Evolutionary conservation across 2,329 filamentous ascomycete genomes (phyloP).

Genomic region (Colletotrichum paranaense): DNA sequence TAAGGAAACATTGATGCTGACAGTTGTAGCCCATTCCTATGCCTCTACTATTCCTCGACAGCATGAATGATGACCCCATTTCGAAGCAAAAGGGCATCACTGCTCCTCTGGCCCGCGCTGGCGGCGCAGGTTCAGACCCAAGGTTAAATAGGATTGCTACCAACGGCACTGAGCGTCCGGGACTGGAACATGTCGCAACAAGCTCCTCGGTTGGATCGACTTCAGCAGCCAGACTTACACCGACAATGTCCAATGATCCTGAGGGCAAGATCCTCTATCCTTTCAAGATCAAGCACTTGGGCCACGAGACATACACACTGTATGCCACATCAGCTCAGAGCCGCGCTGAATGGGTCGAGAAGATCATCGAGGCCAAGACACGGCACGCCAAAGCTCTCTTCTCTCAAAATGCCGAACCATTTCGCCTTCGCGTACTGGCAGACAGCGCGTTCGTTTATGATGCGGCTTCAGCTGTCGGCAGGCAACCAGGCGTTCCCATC

Average conservation of each 20-base stretch:
- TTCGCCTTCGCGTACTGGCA: conserved; percentile 89
- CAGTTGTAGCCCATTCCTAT: conserved; percentile 83
- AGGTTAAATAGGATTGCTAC: conserved; percentile 67
- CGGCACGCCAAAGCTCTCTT: conserved; percentile 89
- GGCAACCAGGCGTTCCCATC: conserved; percentile 77
- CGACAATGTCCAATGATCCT: conserved; percentile 68
- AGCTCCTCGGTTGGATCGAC: conserved; percentile 71
- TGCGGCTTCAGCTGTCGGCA: conserved; percentile 66
- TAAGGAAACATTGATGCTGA: conserved; percentile 39
- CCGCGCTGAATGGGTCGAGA: conserved; percentile 89
- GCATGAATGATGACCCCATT: conserved; percentile 90
- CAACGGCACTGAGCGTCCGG: conserved; percentile 64
- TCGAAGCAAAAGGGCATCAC: conserved; percentile 84
- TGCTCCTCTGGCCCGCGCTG: conserved; percentile 67
- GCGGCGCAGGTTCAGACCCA: conserved; percentile 69
- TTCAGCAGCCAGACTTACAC: conserved; percentile 50
- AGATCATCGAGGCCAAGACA: conserved; percentile 95
- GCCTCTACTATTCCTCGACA: conserved; percentile 93
- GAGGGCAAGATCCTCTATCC: conserved; percentile 91
- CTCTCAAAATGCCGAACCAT: conserved; percentile 95
- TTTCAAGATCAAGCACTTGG: conserved; percentile 95
- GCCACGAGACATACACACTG: conserved; percentile 91
- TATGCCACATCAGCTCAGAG: conserved; percentile 83
- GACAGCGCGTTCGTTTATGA: conserved; percentile 93
- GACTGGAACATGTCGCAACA: conserved; percentile 76